Evolutionary conservation across 2,329 filamentous ascomycete genomes (phyloP), one percentile per base, ranked within the genome.

Genomic region (Ilyonectria destructans): DNA sequence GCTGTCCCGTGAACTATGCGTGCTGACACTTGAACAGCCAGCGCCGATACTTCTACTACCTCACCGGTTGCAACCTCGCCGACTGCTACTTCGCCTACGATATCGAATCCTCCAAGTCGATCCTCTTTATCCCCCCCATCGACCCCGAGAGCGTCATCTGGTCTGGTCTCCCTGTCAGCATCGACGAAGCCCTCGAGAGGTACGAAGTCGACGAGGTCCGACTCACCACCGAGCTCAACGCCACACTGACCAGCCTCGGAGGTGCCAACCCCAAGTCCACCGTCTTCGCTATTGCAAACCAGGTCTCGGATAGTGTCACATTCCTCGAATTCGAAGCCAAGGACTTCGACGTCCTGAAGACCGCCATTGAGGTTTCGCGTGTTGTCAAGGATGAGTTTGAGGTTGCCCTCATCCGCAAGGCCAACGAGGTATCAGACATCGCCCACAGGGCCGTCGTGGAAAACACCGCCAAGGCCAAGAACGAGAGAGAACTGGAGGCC

Each of bases 41-140:
- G 83, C 93, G 95, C 70, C 92, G 96, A 62, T 93, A 91, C 81
- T 99, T 99, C 85, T 98, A 93, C 88, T 99, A 99, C 82, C 86
- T 98, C 51, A 96, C 94, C 26, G 96, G 96, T 74, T 97, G 86
- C 78, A 88, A 91, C 69, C 87, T 97, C 33, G 89, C 95, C 67
- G 95, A 98, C 81, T 92, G 92, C 76, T 91, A 91, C 79, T 88
- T 94, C 68, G 88, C 92, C 64, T 97, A 98, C 85, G 92, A 97
- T 72, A 91, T 97, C 65, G 85, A 88, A 52, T 87, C 89, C 55
- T 88, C 90, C 71, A 90, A 90, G 74, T 89, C 95, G 46, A 97
- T 92, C 3, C 90, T 99, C 56, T 99, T 95, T 84, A 96, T 99
- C 75, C 96, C 96, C 2, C 93, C 95, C 17, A 89, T 95, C 75